Base-by-base conservation (phyloP, 2,329 filamentous ascomycete genomes). In the Hypoxylon sp. region DNA sequence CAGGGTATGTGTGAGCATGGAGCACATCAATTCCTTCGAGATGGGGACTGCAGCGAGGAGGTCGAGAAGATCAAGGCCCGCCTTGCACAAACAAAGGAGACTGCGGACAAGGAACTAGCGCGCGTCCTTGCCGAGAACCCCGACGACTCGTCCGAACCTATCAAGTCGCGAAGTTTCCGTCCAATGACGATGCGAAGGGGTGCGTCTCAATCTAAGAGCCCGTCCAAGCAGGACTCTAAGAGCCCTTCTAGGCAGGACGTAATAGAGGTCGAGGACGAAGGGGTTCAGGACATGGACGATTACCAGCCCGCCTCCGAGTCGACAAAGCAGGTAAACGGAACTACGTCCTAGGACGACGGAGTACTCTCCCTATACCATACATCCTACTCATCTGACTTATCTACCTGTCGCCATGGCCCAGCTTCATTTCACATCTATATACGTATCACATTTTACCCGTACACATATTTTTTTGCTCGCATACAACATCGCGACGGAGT, bases 11-110 rank as follows among this genome's bases (percentile, higher is more conserved):
- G 93, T 78, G 95, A 98, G 81, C 90, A 90, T 60, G 95, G 92
- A 2, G 95, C 95, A 0, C 94, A 97, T 77, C 93, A 97, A 76
- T 94, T 96, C 68, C 84, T 98, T n/a, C 89, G 95, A 25, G 92
- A 94, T 59, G 95, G 94, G 10, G 91, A 96, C 75, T 97, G 95
- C 80, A 86, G 84, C n/a, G 86, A 89, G 17, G 93, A 97, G 79
- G 86, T 97, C 42, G 84, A 85, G 27, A 90, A 89, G 51, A 91
- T 95, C 59, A 88, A 90, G 75, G 83, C 85, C 64, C 88, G 89
- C 14, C 86, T 97, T 48, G 81, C 81, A 7, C 86, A 90, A 61
- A 89, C 94, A 0, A 83, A 90, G 56, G 86, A 87, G 33, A 81
- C 88, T 59, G 89, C 91, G 14, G 83, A 83, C 46, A 84, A 84